Evolutionary conservation across 1,284 basidiomycete genomes (phyloP), one percentile per base, ranked within the genome.

Genomic region (Malassezia equina): DNA sequence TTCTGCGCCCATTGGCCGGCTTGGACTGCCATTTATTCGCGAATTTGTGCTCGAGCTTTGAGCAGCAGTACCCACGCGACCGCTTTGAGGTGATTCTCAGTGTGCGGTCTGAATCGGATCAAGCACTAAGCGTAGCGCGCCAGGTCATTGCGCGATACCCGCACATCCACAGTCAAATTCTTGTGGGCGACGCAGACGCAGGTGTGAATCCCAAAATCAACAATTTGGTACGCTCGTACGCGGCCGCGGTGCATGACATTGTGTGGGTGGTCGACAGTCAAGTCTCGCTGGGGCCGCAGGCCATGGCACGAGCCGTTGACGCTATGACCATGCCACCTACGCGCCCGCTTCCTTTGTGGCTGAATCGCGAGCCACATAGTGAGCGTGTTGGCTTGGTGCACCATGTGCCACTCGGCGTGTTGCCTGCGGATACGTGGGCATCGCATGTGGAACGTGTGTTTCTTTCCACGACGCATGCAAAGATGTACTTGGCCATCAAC

Each of bases 401-500:
- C 74, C 94, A 98, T 75, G 87, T 96, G 7, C 94, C 94, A 0
- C 86, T 90, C 64, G 94, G 88, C 0, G 82, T 86, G 50, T 81
- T 78, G 11, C 86, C 76, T 76, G 63, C 72, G 42, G 58, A 67
- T 7, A 75, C 75, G 0, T 64, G 62, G 60, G 94, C 91, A 0
- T 85, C 90, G 13, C 80, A 83, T 55, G 80, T 98, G 32, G 94
- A 99, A 76, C 86, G 89, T 58, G 89, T 88, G 1, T 99, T 95
- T 73, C 78, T 99, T 47, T 94, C 93, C 73, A 93, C 90, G 4
- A 95, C 90, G 49, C 94, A 98, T 70, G 93, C 93, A 13, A 96
- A 94, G 76, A 98, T 98, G 93, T 99, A 99, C 71, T 80, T 96
- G 50, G 90, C 90, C 8, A 89, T 99, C 75, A 94, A 94, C 76